phyloP scores from a whole-genome alignment of 108 stramenopile genomes.

The Mayamaea pseudoterrestris region DNA sequence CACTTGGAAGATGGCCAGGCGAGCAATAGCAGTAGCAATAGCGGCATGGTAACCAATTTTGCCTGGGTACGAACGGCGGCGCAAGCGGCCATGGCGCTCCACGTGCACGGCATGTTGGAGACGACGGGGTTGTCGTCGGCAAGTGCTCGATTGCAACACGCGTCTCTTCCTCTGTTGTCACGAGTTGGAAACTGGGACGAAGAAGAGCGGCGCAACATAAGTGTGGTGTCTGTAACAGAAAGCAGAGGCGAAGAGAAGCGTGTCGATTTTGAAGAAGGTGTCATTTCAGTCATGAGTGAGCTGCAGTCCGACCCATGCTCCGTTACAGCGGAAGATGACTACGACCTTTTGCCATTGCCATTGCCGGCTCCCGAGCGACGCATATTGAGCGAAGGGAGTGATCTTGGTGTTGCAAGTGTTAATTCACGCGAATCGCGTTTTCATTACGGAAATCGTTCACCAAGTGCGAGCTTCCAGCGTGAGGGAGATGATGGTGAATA shows the following conservation, averaged over 20 bases:
- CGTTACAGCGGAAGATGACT: slow-evolving; percentile 37
- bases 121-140: slow-evolving; percentile 66
- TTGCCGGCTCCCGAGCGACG: slow-evolving; percentile 60
- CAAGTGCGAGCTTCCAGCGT: slow-evolving; percentile 10
- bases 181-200: slow-evolving; percentile 43
- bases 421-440: slow-evolving; percentile 15
- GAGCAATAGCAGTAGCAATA: slow-evolving; percentile 1
- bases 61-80: slow-evolving; percentile 81
- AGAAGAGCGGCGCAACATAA: slow-evolving; percentile 30
- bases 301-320: slow-evolving; percentile 11
- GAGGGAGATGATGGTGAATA: slow-evolving; percentile 8
- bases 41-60: slow-evolving; percentile 30
- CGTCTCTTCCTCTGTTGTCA: slow-evolving; percentile 64
- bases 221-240: slow-evolving; percentile 2
- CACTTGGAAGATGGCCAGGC: slow-evolving; percentile 29
- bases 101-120: slow-evolving; percentile 81
- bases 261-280: slow-evolving; percentile 58
- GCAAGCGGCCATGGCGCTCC: slow-evolving; percentile 72
- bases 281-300: slow-evolving; percentile 47
- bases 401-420: neutral
- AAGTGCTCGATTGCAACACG: slow-evolving; percentile 79
- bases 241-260: slow-evolving; percentile 3
- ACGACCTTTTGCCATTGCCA: slow-evolving; percentile 72
- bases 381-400: slow-evolving; percentile 39
- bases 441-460: slow-evolving; percentile 15